Evolutionary conservation across 2,329 filamentous ascomycete genomes (phyloP).

Genomic region (Sordariomycetes sp.): DNA sequence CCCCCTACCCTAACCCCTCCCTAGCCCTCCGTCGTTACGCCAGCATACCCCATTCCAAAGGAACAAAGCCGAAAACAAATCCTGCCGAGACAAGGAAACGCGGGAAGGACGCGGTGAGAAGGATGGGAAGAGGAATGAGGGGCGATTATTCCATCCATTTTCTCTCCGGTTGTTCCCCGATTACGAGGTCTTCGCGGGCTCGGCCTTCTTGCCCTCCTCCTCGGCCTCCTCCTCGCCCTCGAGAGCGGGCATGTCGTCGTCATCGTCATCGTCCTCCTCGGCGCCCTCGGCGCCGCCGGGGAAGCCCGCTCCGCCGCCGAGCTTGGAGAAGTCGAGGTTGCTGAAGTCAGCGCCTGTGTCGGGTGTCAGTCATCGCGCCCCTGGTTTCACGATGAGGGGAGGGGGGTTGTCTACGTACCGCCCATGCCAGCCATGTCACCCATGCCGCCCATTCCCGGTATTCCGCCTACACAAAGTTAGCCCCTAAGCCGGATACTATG

Average conservation of each 20-base stretch:
- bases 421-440: constrained; percentile 44
- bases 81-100: neutral
- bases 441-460: constrained; percentile 37
- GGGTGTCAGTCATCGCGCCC: neutral
- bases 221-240: constrained; percentile 45
- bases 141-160: neutral
- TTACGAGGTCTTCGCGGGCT: constrained; percentile 9
- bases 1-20: neutral
- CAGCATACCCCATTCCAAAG: neutral
- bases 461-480: constrained; percentile 22
- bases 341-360: constrained; percentile 51
- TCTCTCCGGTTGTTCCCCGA: constrained; percentile 1
- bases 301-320: constrained; percentile 47
- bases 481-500: constrained; percentile 4
- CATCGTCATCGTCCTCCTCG: constrained; percentile 40
- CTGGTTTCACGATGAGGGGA: neutral
- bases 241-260: constrained; percentile 71
- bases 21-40: constrained; percentile 1
- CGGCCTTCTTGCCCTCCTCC: constrained; percentile 24
- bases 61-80: neutral
- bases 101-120: neutral
- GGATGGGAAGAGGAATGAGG: neutral
- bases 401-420: constrained; percentile 21
- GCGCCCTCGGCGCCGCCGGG: constrained; percentile 22
- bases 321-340: constrained; percentile 90